These are phyloP conservation scores for Hypholoma fasciculare DNA, from an alignment of 768 basidiomycete species.

Conservation along the genomic window DNA sequence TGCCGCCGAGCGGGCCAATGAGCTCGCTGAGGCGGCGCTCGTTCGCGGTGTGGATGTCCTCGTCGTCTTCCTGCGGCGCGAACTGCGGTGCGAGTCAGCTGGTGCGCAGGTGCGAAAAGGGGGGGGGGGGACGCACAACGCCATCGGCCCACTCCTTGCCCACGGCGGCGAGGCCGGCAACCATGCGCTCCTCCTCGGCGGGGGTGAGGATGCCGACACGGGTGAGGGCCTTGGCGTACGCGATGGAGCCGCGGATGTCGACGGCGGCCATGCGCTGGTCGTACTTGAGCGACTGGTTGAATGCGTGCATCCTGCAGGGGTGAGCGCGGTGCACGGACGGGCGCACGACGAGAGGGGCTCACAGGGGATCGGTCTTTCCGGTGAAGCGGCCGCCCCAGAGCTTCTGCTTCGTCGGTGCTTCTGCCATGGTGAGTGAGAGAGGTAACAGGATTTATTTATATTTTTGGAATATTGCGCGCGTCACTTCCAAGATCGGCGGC, in stretches of 20 bases:
- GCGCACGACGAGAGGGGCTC: constrained; percentile 25
- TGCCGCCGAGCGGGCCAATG: constrained; percentile 90
- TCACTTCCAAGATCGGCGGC: background rate
- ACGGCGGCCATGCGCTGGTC: constrained; percentile 92
- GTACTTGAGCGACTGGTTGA: constrained; percentile 95
- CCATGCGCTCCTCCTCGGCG: constrained; percentile 73
- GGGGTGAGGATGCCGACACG: constrained; percentile 78
- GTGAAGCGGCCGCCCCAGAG: constrained; percentile 91
- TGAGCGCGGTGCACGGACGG: constrained; percentile 13
- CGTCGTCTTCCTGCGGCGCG: constrained; percentile 78
- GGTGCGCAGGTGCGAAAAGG: background rate
- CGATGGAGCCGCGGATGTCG: constrained; percentile 93
- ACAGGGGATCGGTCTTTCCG: constrained; percentile 88
- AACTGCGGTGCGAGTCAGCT: constrained; percentile 51
- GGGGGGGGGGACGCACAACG: constrained; percentile 45
- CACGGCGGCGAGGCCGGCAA: constrained; percentile 73
- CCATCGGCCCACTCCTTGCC: constrained; percentile 85
- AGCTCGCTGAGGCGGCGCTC: constrained; percentile 92
- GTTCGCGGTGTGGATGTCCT: constrained; percentile 99
- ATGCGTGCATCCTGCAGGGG: constrained; percentile 84
- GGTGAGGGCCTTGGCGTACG: constrained; percentile 87
- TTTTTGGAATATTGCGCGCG: constrained; percentile 1
- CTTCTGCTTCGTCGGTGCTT: constrained; percentile 59
- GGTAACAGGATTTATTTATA: constrained; percentile 1
- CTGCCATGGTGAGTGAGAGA: constrained; percentile 27